Base-by-base conservation (phyloP, 441 rosid species). In the Erodium trifolium region DNA sequence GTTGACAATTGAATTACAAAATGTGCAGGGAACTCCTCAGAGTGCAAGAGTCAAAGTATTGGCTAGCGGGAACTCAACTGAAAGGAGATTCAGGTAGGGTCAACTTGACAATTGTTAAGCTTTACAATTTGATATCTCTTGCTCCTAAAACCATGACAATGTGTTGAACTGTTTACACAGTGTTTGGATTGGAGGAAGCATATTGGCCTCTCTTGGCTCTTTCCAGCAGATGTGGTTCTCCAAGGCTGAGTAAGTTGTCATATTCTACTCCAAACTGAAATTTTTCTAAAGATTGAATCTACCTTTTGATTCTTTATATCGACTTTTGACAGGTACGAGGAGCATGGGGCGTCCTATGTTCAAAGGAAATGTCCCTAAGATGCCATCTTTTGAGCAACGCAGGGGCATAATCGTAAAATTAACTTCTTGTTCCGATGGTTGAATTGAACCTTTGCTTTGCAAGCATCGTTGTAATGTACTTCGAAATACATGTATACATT, bases 201-300 rank as follows among this genome's bases (percentile, higher is more conserved):
- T 94, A 84, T 71, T 90, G 85, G 99, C 99, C 66, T 95, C 99
- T 39, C 93, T 95, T 12, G 98, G 99, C 49, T 95, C 99, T 47
- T 95, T 95, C 79, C 97, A 95, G 85, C 98, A 95, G 79, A 95
- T 92, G 98, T 95, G 98, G 99, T 87, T 94, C 87, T 94, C 99
- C 69, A 94, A 92, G 75, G 77, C 98, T 0, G 98, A 94, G 99
- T 94, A 84, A 87, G 97, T 81, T 68, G 27, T 55, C 23, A 3
- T 16, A 7, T 5, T 16, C 9, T 17, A 55, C 2, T 4, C 19
- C 23, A 34, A 34, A 34, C 5, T 34, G 37, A 23, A 23, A 23
- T 0, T 23, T 0, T 23, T 2, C 27, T 2, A 23, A 23, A 23
- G 27, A 23, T 23, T 23, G 27, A 23, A 23, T 23, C 27, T 23